Evolutionary conservation across 129 eudicot genomes (phyloP).

Genomic region (Centaurea solstitialis): DNA sequence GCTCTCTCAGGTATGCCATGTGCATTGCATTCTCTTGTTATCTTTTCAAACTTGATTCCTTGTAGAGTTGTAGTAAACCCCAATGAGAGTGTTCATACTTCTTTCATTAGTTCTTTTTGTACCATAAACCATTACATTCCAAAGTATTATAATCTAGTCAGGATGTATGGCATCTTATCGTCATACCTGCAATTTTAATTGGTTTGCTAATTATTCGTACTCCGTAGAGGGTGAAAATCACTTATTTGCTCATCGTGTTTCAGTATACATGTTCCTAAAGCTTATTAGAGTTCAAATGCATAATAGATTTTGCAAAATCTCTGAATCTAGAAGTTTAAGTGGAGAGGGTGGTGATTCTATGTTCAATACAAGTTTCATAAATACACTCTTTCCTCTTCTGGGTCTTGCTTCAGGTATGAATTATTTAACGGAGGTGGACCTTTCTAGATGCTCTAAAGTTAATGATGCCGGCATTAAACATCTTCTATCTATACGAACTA

Average conservation of each 20-base stretch:
- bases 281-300: not conserved
- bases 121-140: not conserved
- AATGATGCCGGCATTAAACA: slow-evolving; percentile 82
- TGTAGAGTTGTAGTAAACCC: slow-evolving; percentile 11
- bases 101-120: not conserved
- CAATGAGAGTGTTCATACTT: not conserved
- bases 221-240: too few species aligned
- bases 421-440: slow-evolving; percentile 71
- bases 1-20: slow-evolving; percentile 60
- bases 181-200: not conserved
- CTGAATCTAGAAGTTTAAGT: not conserved
- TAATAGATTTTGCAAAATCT: not conserved
- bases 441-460: slow-evolving; percentile 82
- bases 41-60: not conserved
- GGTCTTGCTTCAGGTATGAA: slow-evolving; percentile 52
- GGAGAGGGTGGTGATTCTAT: slow-evolving; percentile 14
- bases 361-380: not conserved
- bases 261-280: not conserved
- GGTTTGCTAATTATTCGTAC: not conserved
- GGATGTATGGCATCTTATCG: not conserved
- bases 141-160: not conserved
- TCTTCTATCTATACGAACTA: slow-evolving; percentile 58
- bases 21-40: not conserved
- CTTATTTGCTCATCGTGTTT: not conserved
- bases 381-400: not conserved